Evolutionary conservation across 257 asterid species (phyloP), one percentile per base, ranked within the genome.

Genomic region (Solanum sejunctum): DNA sequence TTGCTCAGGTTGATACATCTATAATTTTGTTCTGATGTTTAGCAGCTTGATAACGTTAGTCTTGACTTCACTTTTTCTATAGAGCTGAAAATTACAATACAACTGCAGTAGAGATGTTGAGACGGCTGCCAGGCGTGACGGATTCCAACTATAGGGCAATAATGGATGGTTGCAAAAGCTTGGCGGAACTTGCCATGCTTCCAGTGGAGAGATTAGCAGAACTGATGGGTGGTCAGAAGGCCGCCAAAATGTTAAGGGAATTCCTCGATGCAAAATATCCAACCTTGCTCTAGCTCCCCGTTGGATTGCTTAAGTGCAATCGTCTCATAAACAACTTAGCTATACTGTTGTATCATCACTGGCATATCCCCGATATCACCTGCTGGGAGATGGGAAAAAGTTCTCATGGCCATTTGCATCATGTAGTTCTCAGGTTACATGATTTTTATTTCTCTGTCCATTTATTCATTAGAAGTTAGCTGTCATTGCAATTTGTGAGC

Each of bases 241-340:
- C 98, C 71, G 99, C 98, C 26, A 95, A 94, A 87, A 90, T 93
- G 84, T 86, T 96, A 91, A 95, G 98, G 87, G 98, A 95, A 79
- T 96, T 96, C 89, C 94, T 96, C 15, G 98, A 96, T 92, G 99
- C 99, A 87, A 96, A 92, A 89, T 96, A 92, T 84, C 99, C 99
- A 67, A 94, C 98, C 47, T 86, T 96, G 90, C 90, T 96, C 54
- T 96, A 92, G 69, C 81, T 83, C 85, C 21, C 77, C 45, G 9
- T 26, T 51, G 82, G 28, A 26, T 52, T 78, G 36, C 61, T 16
- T 10, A 51, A 26, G 41, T 78, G 63, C 49, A 3, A 16, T 26
- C 26, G 47, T 26, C 82, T 26, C 9, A 23, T 3, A 9, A 77
- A 26, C 47, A 4, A 51, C 47, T 45, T 51, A 77, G 82, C 47